phyloP scores from a whole-genome alignment of 2,329 filamentous ascomycete genomes.

The Basipetospora chlamydospora region DNA sequence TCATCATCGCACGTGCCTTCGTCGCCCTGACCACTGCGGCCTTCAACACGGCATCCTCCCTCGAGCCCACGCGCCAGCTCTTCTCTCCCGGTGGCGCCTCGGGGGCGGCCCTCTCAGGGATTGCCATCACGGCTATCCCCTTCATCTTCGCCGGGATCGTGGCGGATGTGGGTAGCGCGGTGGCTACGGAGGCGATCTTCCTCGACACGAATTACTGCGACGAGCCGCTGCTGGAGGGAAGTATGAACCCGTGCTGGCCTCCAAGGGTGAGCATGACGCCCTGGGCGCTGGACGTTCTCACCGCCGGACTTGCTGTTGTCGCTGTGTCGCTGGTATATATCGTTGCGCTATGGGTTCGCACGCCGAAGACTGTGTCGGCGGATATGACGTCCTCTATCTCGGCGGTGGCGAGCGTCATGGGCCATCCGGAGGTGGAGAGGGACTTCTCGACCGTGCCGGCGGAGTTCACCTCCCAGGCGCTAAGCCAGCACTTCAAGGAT shows the following conservation, averaged over 20 bases:
- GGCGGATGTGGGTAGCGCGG: slow-evolving; percentile 9
- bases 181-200: slow-evolving; percentile 8
- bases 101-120: slow-evolving; percentile 5
- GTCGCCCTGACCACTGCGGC: not conserved
- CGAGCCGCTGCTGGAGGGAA: not conserved
- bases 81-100: slow-evolving; percentile 4
- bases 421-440: slow-evolving; percentile 11
- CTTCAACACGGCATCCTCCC: not conserved
- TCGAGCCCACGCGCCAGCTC: slow-evolving; percentile 8
- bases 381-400: slow-evolving; percentile 11
- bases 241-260: slow-evolving; percentile 9
- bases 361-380: slow-evolving; percentile 9
- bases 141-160: slow-evolving; percentile 6
- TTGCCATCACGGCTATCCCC: slow-evolving; percentile 3
- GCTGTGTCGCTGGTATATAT: slow-evolving; percentile 7
- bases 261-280: slow-evolving; percentile 9
- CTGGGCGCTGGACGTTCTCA: slow-evolving; percentile 10
- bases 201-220: slow-evolving; percentile 11
- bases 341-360: slow-evolving; percentile 11
- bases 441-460: slow-evolving; percentile 9
- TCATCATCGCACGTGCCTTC: slow-evolving; percentile 6
- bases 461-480: slow-evolving; percentile 9
- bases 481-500: slow-evolving; percentile 8
- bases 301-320: slow-evolving; percentile 7
- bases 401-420: slow-evolving; percentile 12